Evolutionary conservation across 202 grass and related monocot species (phyloP).

Genomic region (Zizania palustris): DNA sequence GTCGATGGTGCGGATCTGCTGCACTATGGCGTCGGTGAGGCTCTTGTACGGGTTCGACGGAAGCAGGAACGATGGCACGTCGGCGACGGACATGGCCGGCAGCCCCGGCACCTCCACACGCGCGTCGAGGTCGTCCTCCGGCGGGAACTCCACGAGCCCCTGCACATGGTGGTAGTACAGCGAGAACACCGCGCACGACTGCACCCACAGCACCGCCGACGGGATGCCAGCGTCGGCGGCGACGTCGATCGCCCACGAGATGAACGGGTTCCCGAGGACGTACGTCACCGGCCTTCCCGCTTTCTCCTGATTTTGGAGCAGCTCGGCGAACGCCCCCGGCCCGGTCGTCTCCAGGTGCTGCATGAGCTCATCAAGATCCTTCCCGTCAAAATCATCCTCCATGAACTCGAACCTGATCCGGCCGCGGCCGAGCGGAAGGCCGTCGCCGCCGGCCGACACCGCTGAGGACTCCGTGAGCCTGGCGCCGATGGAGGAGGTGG

Average conservation of each 20-base stretch:
- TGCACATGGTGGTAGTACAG: slow-evolving; percentile 80
- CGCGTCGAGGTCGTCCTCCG: slow-evolving; percentile 44
- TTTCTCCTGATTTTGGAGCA: slow-evolving; percentile 50
- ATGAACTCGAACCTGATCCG: slow-evolving; percentile 81
- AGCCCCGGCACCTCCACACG: slow-evolving; percentile 56
- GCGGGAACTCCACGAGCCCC: slow-evolving; percentile 56
- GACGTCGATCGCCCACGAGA: slow-evolving; percentile 69
- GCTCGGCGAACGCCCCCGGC: slow-evolving; percentile 28
- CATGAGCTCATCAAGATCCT: slow-evolving; percentile 43
- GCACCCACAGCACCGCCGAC: slow-evolving; percentile 72
- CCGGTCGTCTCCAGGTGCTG: slow-evolving; percentile 38
- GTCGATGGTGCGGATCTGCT: slow-evolving; percentile 56
- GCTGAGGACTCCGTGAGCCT: slow-evolving; percentile 48
- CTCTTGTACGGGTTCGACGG: slow-evolving; percentile 67
- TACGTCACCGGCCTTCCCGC: slow-evolving; percentile 57
- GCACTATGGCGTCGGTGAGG: slow-evolving; percentile 52
- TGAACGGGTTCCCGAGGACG: slow-evolving; percentile 79
- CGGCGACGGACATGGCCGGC: slow-evolving; percentile 49
- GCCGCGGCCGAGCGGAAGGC: slow-evolving; percentile 50
- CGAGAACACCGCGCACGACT: slow-evolving; percentile 78
- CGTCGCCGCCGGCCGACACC: slow-evolving; percentile 38
- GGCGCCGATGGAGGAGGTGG: slow-evolving; percentile 44
- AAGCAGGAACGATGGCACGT: slow-evolving; percentile 84
- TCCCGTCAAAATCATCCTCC: slow-evolving; percentile 30
- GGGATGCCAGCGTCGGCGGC: slow-evolving; percentile 62